These are phyloP conservation scores for Rhytidhysteron rufulum DNA, from an alignment of 2,329 filamentous ascomycete genomes.

Conservation along the genomic window DNA sequence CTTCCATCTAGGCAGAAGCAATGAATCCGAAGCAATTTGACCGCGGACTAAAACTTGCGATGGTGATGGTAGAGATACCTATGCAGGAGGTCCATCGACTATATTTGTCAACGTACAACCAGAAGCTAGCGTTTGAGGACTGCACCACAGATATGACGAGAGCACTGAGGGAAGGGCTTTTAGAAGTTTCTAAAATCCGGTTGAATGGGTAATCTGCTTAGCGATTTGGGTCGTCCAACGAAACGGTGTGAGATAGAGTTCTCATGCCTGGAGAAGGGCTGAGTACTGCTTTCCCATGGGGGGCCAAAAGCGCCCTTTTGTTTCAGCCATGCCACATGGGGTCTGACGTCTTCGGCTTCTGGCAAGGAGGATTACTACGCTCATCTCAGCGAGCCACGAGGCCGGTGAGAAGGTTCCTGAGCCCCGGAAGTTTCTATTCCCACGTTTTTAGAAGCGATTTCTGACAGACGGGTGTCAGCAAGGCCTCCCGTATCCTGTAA, in stretches of 20 bases:
- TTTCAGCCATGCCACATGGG: too few relatives aligned
- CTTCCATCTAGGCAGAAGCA: not conserved
- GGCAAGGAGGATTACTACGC: not conserved
- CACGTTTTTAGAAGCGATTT: not conserved
- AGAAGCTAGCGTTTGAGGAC: not conserved
- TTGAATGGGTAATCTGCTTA: too few relatives aligned
- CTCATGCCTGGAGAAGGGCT: not conserved
- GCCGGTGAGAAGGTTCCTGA: not conserved
- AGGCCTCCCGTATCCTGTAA: too few relatives aligned
- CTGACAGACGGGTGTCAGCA: not conserved
- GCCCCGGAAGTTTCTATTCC: not conserved
- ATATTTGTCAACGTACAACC: not conserved
- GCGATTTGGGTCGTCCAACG: too few relatives aligned
- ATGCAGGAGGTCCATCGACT: not conserved
- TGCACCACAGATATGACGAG: not conserved
- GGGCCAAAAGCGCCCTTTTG: not conserved
- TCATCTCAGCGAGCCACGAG: not conserved
- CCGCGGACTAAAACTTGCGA: not conserved
- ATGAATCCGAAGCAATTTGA: not conserved
- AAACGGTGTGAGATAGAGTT: not conserved
- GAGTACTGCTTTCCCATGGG: not conserved
- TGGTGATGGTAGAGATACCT: not conserved
- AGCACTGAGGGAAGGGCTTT: not conserved
- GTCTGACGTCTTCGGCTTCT: too few relatives aligned
- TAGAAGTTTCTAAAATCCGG: not conserved